phyloP scores from a whole-genome alignment of 768 basidiomycete genomes.

The Xerocomellus amylosporus region DNA sequence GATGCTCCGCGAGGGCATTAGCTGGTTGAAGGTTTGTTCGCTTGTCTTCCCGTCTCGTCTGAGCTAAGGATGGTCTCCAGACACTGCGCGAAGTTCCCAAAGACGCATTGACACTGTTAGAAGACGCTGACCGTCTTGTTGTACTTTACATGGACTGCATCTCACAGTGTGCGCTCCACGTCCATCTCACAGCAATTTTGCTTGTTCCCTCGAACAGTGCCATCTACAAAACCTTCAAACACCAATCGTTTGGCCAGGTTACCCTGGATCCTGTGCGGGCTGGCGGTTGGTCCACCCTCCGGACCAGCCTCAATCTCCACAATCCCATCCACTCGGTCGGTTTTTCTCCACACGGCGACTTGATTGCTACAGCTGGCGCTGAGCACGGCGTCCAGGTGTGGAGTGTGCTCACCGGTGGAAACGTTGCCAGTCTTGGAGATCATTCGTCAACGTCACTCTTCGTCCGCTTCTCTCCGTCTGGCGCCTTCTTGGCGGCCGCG shows the following conservation, averaged over 20 bases:
- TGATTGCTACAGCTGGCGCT: slow-evolving; percentile 15
- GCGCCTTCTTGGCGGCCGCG: slow-evolving; percentile 18
- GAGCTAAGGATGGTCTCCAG: background rate
- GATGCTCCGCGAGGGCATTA: slow-evolving; percentile 13
- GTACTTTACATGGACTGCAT: slow-evolving; percentile 20
- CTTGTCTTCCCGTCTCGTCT: background rate
- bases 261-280: background rate
- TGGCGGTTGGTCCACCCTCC: background rate
- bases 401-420: slow-evolving; percentile 18
- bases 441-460: slow-evolving; percentile 4
- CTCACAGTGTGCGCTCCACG: slow-evolving; percentile 21
- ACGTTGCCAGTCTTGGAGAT: slow-evolving; percentile 20
- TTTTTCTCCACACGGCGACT: slow-evolving; percentile 10
- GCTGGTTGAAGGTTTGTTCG: slow-evolving; percentile 15
- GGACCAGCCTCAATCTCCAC: background rate
- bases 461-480: slow-evolving; percentile 22
- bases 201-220: background rate
- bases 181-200: slow-evolving; percentile 12
- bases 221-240: slow-evolving; percentile 9
- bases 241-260: slow-evolving; percentile 2
- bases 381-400: slow-evolving; percentile 24
- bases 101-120: slow-evolving; percentile 6
- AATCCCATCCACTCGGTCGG: slow-evolving; percentile 13
- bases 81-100: slow-evolving; percentile 5
- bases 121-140: slow-evolving; percentile 21